Evolutionary conservation across 345 rosid species (phyloP).

Genomic region (Acer campestre): DNA sequence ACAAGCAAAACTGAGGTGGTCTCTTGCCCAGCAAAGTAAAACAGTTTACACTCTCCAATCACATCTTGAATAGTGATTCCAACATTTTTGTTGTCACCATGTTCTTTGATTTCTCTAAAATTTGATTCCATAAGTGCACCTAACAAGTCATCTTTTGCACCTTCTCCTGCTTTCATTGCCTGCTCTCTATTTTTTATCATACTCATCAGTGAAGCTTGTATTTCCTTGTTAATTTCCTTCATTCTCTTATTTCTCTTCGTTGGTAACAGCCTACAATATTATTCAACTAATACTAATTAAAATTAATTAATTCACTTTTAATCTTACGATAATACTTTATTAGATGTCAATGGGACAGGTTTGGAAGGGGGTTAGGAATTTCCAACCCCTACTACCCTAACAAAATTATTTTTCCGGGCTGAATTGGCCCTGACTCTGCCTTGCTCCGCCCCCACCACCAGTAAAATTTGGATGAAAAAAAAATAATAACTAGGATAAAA

Average conservation of each 20-base stretch:
- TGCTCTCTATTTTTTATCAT: slow-evolving; percentile 29
- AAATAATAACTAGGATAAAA: too few species aligned
- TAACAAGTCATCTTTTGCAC: slow-evolving; percentile 27
- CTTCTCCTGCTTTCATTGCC: slow-evolving; percentile 20
- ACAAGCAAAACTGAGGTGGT: slow-evolving; percentile 32
- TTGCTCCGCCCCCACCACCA: too few species aligned
- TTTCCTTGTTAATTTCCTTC: slow-evolving; percentile 20
- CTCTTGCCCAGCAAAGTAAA: slow-evolving; percentile 43
- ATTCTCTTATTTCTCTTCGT: slow-evolving; percentile 32
- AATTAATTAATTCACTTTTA: too few species aligned
- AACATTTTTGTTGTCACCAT: not conserved
- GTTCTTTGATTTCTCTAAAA: slow-evolving; percentile 29
- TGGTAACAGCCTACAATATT: slow-evolving; percentile 29
- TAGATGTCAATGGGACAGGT: too few species aligned
- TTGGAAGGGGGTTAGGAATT: too few species aligned
- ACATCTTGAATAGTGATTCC: slow-evolving; percentile 31
- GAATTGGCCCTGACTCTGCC: too few species aligned
- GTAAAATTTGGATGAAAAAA: too few species aligned
- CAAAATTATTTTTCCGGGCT: too few species aligned
- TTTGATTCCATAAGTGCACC: slow-evolving; percentile 36
- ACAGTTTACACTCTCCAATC: slow-evolving; percentile 34
- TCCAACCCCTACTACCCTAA: too few species aligned
- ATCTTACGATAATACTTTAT: too few species aligned
- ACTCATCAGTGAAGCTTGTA: slow-evolving; percentile 13
- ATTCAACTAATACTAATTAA: not conserved